phyloP scores from a whole-genome alignment of 306 rosid species.

The Sphenostylis stenocarpa region DNA sequence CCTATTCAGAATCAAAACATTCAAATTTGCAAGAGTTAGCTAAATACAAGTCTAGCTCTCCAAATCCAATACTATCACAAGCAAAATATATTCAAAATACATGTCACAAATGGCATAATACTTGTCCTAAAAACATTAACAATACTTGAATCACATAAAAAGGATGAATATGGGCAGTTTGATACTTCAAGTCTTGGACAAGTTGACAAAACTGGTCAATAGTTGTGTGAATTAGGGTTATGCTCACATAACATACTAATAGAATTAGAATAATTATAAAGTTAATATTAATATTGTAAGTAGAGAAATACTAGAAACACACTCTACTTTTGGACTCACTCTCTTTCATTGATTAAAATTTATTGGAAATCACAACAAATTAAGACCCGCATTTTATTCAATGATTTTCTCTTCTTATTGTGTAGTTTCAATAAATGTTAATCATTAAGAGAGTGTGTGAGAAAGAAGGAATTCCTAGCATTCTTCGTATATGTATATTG shows the following conservation, averaged over 20 bases:
- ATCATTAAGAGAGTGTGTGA: neutral
- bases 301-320: neutral
- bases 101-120: neutral
- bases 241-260: too few relatives aligned
- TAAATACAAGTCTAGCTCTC: neutral
- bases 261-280: too few relatives aligned
- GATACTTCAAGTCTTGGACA: neutral
- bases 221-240: neutral
- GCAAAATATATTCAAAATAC: neutral
- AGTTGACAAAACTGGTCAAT: neutral
- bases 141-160: neutral
- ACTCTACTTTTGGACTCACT: neutral
- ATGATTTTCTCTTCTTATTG: too few relatives aligned
- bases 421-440: neutral
- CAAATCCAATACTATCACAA: neutral
- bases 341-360: neutral
- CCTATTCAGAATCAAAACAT: neutral
- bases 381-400: neutral
- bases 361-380: too few relatives aligned
- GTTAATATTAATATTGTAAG: too few relatives aligned
- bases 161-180: neutral
- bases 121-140: neutral
- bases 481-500: neutral
- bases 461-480: neutral
- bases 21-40: too few relatives aligned